A percentile compares a stretch with the other conserved stretches of the same genome.
These are phyloP conservation scores for Diutina rugosa DNA, from an alignment of 1,139 yeast genomes.

Conservation along the genomic window DNA sequence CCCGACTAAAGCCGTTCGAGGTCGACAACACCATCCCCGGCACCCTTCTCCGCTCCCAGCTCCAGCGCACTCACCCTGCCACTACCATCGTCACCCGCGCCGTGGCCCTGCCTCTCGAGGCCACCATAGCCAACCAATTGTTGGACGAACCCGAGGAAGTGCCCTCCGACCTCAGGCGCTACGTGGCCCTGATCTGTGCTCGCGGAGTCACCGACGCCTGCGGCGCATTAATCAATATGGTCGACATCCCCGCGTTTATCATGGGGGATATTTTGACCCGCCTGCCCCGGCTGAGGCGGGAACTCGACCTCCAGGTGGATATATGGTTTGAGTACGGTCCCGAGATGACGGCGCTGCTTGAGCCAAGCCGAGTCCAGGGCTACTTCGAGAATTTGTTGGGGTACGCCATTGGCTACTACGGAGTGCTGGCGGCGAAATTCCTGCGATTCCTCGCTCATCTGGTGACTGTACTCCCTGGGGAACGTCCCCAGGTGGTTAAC, in stretches of 20 bases:
- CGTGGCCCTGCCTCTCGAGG: not conserved
- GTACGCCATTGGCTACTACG: constrained; percentile 9
- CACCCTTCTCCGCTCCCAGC: not conserved
- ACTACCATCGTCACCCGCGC: not conserved
- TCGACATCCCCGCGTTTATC: constrained; percentile 24
- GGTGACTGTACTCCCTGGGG: not conserved
- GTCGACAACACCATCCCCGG: constrained; percentile 1
- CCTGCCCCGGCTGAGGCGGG: constrained; percentile 21
- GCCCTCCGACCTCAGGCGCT: not conserved
- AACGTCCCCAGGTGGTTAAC: not conserved
- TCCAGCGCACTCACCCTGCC: not conserved
- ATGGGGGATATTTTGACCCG: constrained; percentile 21
- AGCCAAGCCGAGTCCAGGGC: not conserved
- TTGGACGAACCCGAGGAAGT: not conserved
- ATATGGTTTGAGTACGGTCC: constrained; percentile 17
- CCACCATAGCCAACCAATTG: not conserved
- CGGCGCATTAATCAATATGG: constrained; percentile 11
- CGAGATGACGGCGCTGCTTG: constrained; percentile 4
- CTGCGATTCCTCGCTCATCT: not conserved
- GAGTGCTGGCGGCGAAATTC: not conserved
- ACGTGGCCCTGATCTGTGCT: constrained; percentile 9
- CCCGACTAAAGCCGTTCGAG: not conserved
- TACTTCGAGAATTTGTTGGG: constrained; percentile 16
- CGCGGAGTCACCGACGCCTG: constrained; percentile 18
- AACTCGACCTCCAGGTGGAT: constrained; percentile 22